Evolutionary conservation across 306 rosid genomes (phyloP), one percentile per base, ranked within the genome.

Genomic region (Crataegus laevigata): DNA sequence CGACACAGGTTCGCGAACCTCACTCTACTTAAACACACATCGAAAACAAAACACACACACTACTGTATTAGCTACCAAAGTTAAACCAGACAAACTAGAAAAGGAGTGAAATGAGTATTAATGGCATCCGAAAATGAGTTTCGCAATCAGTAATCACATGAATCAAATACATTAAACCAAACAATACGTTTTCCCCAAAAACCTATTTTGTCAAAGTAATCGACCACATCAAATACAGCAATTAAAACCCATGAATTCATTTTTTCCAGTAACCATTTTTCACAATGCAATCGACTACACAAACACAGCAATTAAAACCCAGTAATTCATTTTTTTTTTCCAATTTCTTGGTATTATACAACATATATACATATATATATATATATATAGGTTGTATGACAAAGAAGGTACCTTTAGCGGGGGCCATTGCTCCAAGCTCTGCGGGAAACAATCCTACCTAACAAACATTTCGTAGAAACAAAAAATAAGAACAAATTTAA

Each of bases 391-490:
- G 47, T 29, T 57, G 8, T 26, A 47, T 18, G 75, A n/a, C 4
- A 68, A 42, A 77, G 57, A 15, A 45, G 9, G 34, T 74, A 80
- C 83, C 83, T 74, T 80, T 80, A 36, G 36, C 11, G 15, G 83
- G 83, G 21, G 76, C 83, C 83, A 80, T 80, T 80, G 66, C 79
- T 68, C 72, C 67, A 68, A 80, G 50, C 72, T 60, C 75, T 50
- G 47, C 25, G 43, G 14, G 42, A 66, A 79, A 60, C 74, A 66
- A 54, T 66, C 77, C 78, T 29, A 74, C 54, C 83, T 74, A 50
- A 57, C 8, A 45, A 28, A 29, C 30, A 73, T 22, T 0, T 3
- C 9, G 36, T 12, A 63, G 0, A 36, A 36, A 30, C 43, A 63
- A 1, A 36, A 19, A 59, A 54, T 15, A 26, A n/a, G 9, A 40